Evolutionary conservation across 2,329 filamentous ascomycete species (phyloP).

Genomic region (Aspergillus transmontanensis): DNA sequence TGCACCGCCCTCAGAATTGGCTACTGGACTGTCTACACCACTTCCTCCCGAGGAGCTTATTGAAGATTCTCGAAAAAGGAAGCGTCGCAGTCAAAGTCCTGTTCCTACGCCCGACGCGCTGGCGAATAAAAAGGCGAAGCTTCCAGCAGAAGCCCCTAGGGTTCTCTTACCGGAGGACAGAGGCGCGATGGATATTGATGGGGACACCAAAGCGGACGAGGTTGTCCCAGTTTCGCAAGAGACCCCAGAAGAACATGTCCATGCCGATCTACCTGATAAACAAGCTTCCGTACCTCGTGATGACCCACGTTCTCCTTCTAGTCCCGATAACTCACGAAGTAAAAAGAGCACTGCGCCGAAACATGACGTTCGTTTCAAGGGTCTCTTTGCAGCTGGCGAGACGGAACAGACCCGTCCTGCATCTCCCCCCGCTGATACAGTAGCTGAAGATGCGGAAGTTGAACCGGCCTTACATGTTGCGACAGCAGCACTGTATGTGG

Average conservation of each 20-base stretch:
- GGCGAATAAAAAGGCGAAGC: slow-evolving; percentile 58
- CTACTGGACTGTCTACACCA: slow-evolving; percentile 31
- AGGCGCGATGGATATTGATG: slow-evolving; percentile 15
- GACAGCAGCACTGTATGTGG: slow-evolving; percentile 81
- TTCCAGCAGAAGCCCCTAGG: slow-evolving; percentile 44
- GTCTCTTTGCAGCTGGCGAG: slow-evolving; percentile 44
- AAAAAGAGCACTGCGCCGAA: slow-evolving; percentile 30
- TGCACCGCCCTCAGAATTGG: slow-evolving; percentile 27
- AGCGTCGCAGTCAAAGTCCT: slow-evolving; percentile 67
- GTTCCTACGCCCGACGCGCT: slow-evolving; percentile 57
- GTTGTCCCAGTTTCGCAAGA: slow-evolving; percentile 25
- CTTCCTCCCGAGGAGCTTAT: slow-evolving; percentile 39
- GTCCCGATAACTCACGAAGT: slow-evolving; percentile 8
- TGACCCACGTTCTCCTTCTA: slow-evolving; percentile 11
- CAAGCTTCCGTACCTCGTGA: slow-evolving; percentile 17
- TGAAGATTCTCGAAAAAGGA: slow-evolving; percentile 65
- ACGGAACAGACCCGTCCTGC: slow-evolving; percentile 27
- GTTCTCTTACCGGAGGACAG: slow-evolving; percentile 36
- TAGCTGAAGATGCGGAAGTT: slow-evolving; percentile 43
- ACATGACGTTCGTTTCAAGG: slow-evolving; percentile 53
- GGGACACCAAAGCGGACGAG: slow-evolving; percentile 11
- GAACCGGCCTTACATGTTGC: slow-evolving; percentile 68
- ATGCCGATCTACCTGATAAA: slow-evolving; percentile 21
- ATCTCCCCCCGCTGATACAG: slow-evolving; percentile 29
- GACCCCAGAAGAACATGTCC: slow-evolving; percentile 9